Base-by-base conservation (phyloP, 768 basidiomycete genomes). In the Auriscalpium microsporum region DNA sequence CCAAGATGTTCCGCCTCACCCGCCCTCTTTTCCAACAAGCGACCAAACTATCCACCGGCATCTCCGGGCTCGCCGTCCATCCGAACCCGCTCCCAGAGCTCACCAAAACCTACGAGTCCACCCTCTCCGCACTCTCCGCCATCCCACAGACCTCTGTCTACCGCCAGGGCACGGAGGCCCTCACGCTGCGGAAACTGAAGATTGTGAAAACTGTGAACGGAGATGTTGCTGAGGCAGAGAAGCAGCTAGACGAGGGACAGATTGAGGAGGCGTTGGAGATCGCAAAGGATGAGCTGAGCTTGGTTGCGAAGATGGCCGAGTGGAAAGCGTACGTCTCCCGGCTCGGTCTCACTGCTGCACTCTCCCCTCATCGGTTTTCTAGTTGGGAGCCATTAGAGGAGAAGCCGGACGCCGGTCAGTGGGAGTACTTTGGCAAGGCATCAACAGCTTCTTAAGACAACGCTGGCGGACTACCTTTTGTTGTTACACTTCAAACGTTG, bases 341-440 rank as follows among this genome's bases (percentile, higher is more conserved):
- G 28, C 7, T 28, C 28, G 28, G 28, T 28, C 49, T 44, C 47
- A 33, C 50, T 17, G 53, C 44, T 55, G 53, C 55, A 21, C 55
- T 50, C 46, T 49, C 13, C 35, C 28, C n/a, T 45, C 44, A 56
- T 52, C 58, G 45, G 60, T 34, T 35, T 50, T 48, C 44, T 51
- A 58, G 94, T 40, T 96, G 92, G 93, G 94, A 95, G 68, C 78
- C 89, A 14, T 72, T 96, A 58, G 86, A 86, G 66, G 87, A 91
- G 68, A 85, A 82, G 56, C 82, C 91, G 21, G 82, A 82, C 57
- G 76, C 79, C 10, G 88, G 87, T 19, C 94, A 96, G 69, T 97
- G 94, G 93, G 82, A 87, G 63, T 90, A 92, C 66, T 77, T 82
- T 70, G 84, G 81, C 55, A 78, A 79, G 69, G 72, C 72, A 37